Evolutionary conservation across 176 grass and related monocot genomes (phyloP).

Genomic region (Triticum monococcum): DNA sequence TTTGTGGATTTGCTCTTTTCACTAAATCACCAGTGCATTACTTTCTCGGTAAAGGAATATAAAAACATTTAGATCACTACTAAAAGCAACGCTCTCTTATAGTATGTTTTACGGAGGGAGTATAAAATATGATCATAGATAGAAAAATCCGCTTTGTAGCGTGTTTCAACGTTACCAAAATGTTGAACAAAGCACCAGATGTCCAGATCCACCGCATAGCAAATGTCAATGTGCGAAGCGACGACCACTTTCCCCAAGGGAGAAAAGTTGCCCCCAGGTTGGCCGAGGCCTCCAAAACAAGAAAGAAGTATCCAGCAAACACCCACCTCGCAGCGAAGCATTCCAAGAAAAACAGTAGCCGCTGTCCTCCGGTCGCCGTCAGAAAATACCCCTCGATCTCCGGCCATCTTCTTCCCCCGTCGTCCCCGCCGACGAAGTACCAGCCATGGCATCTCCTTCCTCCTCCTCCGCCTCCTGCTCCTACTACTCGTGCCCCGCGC

Average conservation of each 20-base stretch:
- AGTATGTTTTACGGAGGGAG: too few relatives aligned
- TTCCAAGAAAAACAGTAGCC: background rate
- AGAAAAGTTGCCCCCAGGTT: background rate
- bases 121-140: too few relatives aligned
- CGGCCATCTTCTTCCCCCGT: background rate
- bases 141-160: too few relatives aligned
- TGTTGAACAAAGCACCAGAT: too few relatives aligned
- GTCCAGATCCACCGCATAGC: background rate
- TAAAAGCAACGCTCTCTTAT: too few relatives aligned
- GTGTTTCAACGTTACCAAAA: too few relatives aligned
- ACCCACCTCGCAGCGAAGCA: background rate
- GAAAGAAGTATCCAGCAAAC: too few relatives aligned
- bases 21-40: too few relatives aligned
- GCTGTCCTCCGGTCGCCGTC: background rate
- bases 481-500: background rate
- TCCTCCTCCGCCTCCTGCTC: background rate
- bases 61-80: too few relatives aligned
- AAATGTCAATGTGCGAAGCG: background rate
- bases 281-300: background rate
- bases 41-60: too few relatives aligned
- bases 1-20: too few relatives aligned
- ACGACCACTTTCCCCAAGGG: background rate
- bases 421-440: background rate
- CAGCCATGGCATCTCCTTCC: constrained; percentile 1
- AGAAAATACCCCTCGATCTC: background rate